Evolutionary conservation across 1,139 yeast genomes (phyloP), one percentile per base, ranked within the genome.

Genomic region (Nadsonia commutata): DNA sequence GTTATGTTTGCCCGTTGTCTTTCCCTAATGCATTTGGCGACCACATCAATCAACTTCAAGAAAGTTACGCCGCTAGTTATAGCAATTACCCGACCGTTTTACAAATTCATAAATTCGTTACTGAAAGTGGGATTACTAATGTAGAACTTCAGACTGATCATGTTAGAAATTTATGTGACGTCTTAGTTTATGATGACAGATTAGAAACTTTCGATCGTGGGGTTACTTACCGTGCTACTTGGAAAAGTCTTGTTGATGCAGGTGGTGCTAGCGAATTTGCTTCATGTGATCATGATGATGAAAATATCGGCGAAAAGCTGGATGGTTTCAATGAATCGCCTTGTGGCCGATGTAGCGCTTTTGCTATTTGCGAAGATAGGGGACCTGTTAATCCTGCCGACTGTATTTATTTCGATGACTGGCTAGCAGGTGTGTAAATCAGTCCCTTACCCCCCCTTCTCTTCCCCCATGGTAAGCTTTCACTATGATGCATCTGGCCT

Each of bases 121-220:
- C 71, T n/a, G 66, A 71, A 21, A 74, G 83, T 42, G 80, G 83
- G 44, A 80, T 90, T 47, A 81, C 95, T 23, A 76, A 81, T 41
- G 88, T 86, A 20, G 95, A 86, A 45, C 70, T 90, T 51, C 78
- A 77, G 2, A 66, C 74, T 27, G 70, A 74, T 38, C 95, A 90
- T 57, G 78, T 93, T 45, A 70, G 88, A 45, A 70, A 93, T 0
- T 67, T 90, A 20, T 86, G 97, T 60, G 94, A 86, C 51, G 96
- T 90, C 17, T 66, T 90, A 40, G 78, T 82, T 1, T 85, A 71
- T 60, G 98, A 90, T 54, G 95, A 85, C 56, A 82, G 80, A 59
- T 60, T 90, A 45, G 97, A 86, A 56, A 66, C 72, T 45, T 68
- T 77, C 4, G 67, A 65, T 44, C 65, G 69, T 38, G 67, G 67